These are phyloP conservation scores for Nannochloropsis gaditana DNA, from an alignment of 108 stramenopile species.

Conservation along the genomic window DNA sequence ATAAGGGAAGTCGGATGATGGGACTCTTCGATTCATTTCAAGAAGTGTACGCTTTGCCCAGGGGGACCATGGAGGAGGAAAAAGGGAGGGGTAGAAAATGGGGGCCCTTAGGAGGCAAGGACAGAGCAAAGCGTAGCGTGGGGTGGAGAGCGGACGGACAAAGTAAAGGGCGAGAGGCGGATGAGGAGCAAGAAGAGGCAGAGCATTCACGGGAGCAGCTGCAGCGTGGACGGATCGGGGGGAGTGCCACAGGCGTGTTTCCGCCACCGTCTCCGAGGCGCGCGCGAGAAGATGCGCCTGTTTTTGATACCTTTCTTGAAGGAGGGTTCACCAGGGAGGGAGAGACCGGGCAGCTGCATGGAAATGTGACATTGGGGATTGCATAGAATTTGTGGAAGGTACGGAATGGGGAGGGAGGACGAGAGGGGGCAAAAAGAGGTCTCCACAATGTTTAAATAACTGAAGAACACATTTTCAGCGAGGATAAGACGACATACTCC, in stretches of 20 bases:
- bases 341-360: not conserved
- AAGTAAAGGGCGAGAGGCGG: no score
- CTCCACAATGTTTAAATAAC: not conserved
- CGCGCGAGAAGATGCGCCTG: not conserved
- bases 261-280: not conserved
- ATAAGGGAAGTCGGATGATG: not conserved
- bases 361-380: not conserved
- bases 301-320: not conserved
- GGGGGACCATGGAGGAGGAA: not conserved
- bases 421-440: not conserved
- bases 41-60: not conserved
- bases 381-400: not conserved
- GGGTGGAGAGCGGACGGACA: not conserved
- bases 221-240: not conserved
- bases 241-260: not conserved
- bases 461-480: not conserved
- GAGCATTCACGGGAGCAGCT: not conserved
- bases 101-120: not conserved
- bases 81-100: not conserved
- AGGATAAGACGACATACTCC: not conserved
- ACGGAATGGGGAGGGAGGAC: not conserved
- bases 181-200: not conserved
- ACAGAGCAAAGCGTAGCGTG: not conserved
- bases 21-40: not conserved
- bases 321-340: not conserved